Percentiles rank a stretch among this genome's conserved stretches.
These are phyloP conservation scores for Monilinia laxa DNA, from an alignment of 2,329 filamentous ascomycete species.

Conservation along the genomic window DNA sequence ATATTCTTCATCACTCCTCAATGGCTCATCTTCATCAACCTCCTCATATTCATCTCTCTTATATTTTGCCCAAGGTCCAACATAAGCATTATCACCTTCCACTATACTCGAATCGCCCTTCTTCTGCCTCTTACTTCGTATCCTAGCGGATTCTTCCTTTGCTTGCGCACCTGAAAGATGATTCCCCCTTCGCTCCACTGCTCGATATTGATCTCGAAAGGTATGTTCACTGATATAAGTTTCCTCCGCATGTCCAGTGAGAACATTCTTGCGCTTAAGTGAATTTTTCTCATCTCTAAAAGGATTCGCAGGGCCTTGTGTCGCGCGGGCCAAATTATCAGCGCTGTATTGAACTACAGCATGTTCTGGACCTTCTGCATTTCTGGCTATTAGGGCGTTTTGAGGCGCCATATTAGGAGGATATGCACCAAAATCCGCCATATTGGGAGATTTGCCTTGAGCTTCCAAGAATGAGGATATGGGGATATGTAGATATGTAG, in stretches of 20 bases:
- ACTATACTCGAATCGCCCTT: slow-evolving; percentile 83
- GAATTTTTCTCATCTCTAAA: slow-evolving; percentile 63
- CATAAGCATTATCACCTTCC: slow-evolving; percentile 83
- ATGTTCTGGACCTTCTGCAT: slow-evolving; percentile 56
- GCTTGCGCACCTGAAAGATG: slow-evolving; percentile 54
- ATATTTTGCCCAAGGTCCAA: slow-evolving; percentile 93
- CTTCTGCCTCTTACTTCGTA: slow-evolving; percentile 74
- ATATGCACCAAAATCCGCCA: slow-evolving; percentile 63
- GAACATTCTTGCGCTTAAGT: slow-evolving; percentile 75
- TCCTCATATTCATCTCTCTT: slow-evolving; percentile 70
- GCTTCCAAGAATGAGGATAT: neutral
- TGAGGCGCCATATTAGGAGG: slow-evolving; percentile 65
- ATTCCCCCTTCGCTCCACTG: slow-evolving; percentile 66
- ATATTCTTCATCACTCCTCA: slow-evolving; percentile 77
- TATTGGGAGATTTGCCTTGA: slow-evolving; percentile 39
- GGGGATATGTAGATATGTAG: neutral
- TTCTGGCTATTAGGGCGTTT: slow-evolving; percentile 61
- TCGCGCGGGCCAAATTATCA: slow-evolving; percentile 66
- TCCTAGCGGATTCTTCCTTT: slow-evolving; percentile 68
- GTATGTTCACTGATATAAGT: slow-evolving; percentile 86
- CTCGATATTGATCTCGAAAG: slow-evolving; percentile 84
- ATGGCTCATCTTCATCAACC: slow-evolving; percentile 68
- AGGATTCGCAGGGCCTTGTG: slow-evolving; percentile 70
- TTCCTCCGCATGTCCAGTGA: slow-evolving; percentile 85
- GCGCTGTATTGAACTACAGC: slow-evolving; percentile 66